Evolutionary conservation across 2,329 filamentous ascomycete genomes (phyloP), one percentile per base, ranked within the genome.

Genomic region (Verticillium klebahnii): DNA sequence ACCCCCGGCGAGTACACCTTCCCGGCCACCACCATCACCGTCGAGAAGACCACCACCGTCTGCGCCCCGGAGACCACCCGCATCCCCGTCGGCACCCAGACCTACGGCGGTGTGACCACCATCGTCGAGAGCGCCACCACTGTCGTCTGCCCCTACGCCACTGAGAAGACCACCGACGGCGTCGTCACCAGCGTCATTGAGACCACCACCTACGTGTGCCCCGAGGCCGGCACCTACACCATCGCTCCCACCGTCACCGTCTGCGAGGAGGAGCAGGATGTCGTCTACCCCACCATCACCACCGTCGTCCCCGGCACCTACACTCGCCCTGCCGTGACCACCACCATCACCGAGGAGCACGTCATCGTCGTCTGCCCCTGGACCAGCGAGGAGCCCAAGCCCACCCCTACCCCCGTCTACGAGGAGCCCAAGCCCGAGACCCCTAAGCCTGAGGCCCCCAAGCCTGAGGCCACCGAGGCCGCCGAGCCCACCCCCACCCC

Each of bases 1-100:
- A 88, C 86, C 56, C 85, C 89, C 36, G 90, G 90, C 75, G 85
- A 83, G 65, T 93, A 92, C 81, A 92, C 89, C 67, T 86, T 91
- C 81, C 87, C 88, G 68, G 88, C 89, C 63, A 89, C 84, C 68
- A 93, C 89, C 65, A 72, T 91, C 67, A 88, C 85, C 64, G 77
- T 93, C 67, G 87, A 82, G 65, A 80, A 86, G 74, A 83, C 84
- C 63, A 89, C 87, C 68, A 90, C 87, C 45, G 88, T 90, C 65
- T 87, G 85, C 74, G 88, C 76, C 68, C 83, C 85, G 59, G 80
- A 85, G 65, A 82, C 85, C 63, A 89, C 89, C 67, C 75, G 80
- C 58, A 80, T 91, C 58, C 78, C 87, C 61, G 67, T 82, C 63
- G 90, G 90, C 71, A 85, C 82, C 52, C 81, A 90, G 82, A 91